These are phyloP conservation scores for Sphagnum fallax DNA, from an alignment of 228 moss, liverwort and hornwort species.

Conservation along the genomic window DNA sequence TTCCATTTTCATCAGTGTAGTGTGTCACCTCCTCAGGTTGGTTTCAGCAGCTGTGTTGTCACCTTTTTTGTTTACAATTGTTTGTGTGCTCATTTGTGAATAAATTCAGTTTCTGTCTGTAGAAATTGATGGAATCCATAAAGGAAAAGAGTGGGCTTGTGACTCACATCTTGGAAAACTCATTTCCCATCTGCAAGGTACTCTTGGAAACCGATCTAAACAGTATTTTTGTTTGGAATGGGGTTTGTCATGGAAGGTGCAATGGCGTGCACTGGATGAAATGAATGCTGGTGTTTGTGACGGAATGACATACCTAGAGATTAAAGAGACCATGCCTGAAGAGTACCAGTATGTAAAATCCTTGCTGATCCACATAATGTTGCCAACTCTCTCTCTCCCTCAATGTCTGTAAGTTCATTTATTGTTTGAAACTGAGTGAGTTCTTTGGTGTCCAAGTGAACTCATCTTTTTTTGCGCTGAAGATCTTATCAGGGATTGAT, in stretches of 20 bases:
- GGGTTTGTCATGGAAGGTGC: constrained; percentile 44
- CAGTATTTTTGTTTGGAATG: neutral
- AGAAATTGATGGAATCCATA: neutral
- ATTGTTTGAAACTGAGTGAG: neutral
- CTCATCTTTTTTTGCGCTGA: neutral
- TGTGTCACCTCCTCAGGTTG: neutral
- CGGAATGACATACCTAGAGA: constrained; percentile 94
- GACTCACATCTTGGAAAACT: too few relatives aligned
- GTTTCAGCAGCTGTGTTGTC: neutral
- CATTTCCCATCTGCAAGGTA: too few relatives aligned
- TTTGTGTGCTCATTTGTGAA: neutral
- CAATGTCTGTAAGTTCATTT: neutral
- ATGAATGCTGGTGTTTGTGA: constrained; percentile 97
- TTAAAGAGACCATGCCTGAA: constrained; percentile 88
- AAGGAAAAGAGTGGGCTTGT: neutral
- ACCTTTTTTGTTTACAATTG: neutral
- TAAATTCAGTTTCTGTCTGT: neutral
- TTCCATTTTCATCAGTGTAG: neutral
- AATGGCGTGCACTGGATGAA: constrained; percentile 98
- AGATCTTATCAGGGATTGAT: neutral
- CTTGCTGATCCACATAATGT: neutral
- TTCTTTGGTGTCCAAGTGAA: neutral
- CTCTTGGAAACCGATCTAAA: neutral
- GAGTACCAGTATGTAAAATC: constrained; percentile 61
- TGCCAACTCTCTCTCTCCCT: neutral